Percentiles rank a stretch among this genome's conserved stretches.
phyloP scores from a whole-genome alignment of 2,329 filamentous ascomycete species.

The Ophiostoma quercus region DNA sequence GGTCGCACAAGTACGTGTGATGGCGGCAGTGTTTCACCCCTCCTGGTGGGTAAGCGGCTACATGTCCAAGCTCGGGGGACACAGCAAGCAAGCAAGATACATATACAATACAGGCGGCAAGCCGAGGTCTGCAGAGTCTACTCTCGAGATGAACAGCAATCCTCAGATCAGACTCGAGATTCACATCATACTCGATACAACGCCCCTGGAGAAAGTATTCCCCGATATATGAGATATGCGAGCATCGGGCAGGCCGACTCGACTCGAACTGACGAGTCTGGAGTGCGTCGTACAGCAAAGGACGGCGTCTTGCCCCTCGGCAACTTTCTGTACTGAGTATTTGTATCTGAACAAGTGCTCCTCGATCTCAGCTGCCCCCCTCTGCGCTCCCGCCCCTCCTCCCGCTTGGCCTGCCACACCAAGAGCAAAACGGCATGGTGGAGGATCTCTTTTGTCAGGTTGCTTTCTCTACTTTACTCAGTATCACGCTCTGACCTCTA shows the following conservation, averaged over 20 bases:
- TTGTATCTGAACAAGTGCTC: too few species aligned
- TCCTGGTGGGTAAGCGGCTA: constrained; percentile 23
- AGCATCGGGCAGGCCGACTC: neutral
- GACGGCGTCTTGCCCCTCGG: neutral
- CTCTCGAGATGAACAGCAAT: neutral
- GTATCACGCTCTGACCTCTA: neutral
- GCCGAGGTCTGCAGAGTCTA: neutral
- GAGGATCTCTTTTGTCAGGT: neutral
- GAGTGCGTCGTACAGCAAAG: neutral
- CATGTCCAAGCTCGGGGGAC: constrained; percentile 20
- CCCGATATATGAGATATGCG: neutral
- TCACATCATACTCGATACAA: too few species aligned
- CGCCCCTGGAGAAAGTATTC: neutral
- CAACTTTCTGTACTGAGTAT: too few species aligned
- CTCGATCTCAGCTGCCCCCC: neutral
- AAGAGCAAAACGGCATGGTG: neutral
- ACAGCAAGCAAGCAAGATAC: neutral
- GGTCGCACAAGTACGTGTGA: constrained; percentile 10
- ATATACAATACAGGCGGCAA: neutral
- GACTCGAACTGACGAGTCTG: neutral
- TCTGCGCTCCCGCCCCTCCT: constrained; percentile 9
- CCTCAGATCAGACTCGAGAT: neutral
- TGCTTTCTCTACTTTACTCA: neutral
- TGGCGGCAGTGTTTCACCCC: constrained; percentile 23
- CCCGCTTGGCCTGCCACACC: constrained; percentile 9